Evolutionary conservation across 768 basidiomycete species (phyloP).

Genomic region (Suillus plorans): DNA sequence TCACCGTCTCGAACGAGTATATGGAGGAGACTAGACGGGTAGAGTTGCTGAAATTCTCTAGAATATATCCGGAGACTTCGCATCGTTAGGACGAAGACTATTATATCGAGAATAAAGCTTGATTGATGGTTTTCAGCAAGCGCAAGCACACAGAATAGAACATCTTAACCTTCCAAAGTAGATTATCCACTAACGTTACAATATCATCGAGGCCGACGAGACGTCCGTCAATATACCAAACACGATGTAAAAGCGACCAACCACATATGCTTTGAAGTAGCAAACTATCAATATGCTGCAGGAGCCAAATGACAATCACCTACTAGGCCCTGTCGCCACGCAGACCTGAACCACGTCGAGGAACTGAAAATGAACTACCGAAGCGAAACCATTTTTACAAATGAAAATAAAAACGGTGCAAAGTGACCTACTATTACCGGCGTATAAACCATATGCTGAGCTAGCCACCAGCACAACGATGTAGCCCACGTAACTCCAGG

Average conservation of each 20-base stretch:
- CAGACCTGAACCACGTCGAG: background rate
- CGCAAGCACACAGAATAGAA: too few species aligned
- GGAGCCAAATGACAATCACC: background rate
- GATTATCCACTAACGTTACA: conserved; percentile 8
- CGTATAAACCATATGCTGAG: background rate
- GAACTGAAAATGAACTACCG: background rate
- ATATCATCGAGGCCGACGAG: background rate
- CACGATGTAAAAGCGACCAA: background rate
- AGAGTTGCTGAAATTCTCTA: background rate
- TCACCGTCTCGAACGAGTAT: conserved; percentile 9
- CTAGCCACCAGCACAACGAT: background rate
- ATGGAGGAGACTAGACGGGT: conserved; percentile 8
- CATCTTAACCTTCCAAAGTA: conserved; percentile 6
- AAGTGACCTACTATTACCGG: background rate
- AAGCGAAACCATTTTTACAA: background rate
- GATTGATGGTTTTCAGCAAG: background rate
- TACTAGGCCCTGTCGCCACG: conserved; percentile 1
- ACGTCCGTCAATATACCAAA: background rate
- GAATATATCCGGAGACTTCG: conserved; percentile 9
- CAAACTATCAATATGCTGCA: background rate
- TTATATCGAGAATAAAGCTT: conserved; percentile 7
- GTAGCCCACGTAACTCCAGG: background rate
- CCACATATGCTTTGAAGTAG: background rate
- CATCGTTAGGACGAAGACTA: conserved; percentile 11
- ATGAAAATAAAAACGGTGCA: background rate